A percentile compares a stretch with the other conserved stretches of the same genome.
phyloP scores from a whole-genome alignment of 768 basidiomycete species.

The Mycena alexandri region DNA sequence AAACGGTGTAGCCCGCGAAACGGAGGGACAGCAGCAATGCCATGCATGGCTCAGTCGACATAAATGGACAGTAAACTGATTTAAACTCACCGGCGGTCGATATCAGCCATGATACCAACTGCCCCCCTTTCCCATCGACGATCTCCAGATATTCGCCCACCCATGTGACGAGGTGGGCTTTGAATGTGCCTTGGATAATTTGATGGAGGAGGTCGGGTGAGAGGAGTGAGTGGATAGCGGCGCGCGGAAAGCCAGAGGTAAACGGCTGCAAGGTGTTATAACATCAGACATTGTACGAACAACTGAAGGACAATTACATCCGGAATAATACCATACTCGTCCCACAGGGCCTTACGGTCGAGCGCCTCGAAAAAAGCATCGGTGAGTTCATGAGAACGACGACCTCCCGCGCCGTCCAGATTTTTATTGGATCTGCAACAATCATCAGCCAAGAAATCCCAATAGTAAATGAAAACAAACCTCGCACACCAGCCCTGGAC shows the following conservation, averaged over 20 bases:
- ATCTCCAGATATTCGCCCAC: conserved; percentile 43
- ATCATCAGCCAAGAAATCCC: too few relatives aligned
- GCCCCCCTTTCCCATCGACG: conserved; percentile 32
- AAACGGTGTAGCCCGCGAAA: conserved; percentile 47
- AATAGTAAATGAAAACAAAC: conserved; percentile 24
- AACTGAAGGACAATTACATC: conserved; percentile 34
- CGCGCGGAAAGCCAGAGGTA: conserved; percentile 48
- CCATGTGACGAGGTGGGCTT: conserved; percentile 54
- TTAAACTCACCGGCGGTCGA: conserved; percentile 42
- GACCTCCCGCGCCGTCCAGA: conserved; percentile 15
- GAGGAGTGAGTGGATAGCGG: conserved; percentile 50
- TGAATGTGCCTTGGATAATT: conserved; percentile 23
- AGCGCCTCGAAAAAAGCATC: conserved; percentile 29
- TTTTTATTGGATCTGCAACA: conserved; percentile 6
- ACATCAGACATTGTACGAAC: neutral
- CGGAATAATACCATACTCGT: conserved; percentile 42
- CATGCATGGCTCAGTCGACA: conserved; percentile 17
- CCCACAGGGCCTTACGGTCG: conserved; percentile 40
- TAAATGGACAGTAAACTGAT: neutral
- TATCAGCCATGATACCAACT: conserved; percentile 45
- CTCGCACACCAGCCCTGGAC: conserved; percentile 46
- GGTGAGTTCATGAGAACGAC: conserved; percentile 27
- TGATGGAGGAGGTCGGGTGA: conserved; percentile 47
- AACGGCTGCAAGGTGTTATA: conserved; percentile 42
- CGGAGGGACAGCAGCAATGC: conserved; percentile 42